Evolutionary conservation across 345 rosid genomes (phyloP).

Genomic region (Euphorbia tirucalli): DNA sequence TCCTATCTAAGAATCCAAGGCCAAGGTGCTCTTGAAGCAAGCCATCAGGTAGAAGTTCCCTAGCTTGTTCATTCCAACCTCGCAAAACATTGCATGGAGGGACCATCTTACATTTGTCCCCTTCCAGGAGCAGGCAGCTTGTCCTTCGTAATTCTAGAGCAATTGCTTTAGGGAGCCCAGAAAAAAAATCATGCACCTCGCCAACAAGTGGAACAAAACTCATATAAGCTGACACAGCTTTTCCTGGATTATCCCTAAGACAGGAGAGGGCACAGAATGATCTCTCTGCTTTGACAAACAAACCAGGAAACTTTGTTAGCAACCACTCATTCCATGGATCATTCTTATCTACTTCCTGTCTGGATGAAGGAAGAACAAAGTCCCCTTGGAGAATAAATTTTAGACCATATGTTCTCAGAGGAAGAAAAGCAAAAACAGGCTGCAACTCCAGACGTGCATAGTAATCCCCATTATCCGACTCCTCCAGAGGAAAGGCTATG

Average conservation of each 20-base stretch:
- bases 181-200: conserved; percentile 92
- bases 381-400: conserved; percentile 95
- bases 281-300: conserved; percentile 67
- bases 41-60: conserved; percentile 49
- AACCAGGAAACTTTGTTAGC: conserved; percentile 68
- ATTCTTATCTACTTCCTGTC: conserved; percentile 94
- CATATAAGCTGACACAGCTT: conserved; percentile 78
- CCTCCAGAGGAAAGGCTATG: conserved; percentile 75
- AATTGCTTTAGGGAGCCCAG: conserved; percentile 69
- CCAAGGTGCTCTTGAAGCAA: conserved; percentile 78
- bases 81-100: conserved; percentile 87
- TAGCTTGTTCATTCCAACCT: conserved; percentile 76
- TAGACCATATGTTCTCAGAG: conserved; percentile 86
- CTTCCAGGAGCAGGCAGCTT: conserved; percentile 78
- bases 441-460: conserved; percentile 58
- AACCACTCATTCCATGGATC: conserved; percentile 97
- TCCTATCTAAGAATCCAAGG: conserved; percentile 72
- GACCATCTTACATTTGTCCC: conserved; percentile 65
- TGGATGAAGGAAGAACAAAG: conserved; percentile 93
- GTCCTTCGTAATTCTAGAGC: conserved; percentile 56
- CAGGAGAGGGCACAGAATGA: conserved; percentile 82
- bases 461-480: conserved; percentile 56
- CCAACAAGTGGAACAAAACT: conserved; percentile 87
- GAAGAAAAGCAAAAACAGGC: conserved; percentile 94
- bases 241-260: conserved; percentile 67